Conservation (phyloP, 352 stramenopile species). For the Pythium catenulatum region DNA sequence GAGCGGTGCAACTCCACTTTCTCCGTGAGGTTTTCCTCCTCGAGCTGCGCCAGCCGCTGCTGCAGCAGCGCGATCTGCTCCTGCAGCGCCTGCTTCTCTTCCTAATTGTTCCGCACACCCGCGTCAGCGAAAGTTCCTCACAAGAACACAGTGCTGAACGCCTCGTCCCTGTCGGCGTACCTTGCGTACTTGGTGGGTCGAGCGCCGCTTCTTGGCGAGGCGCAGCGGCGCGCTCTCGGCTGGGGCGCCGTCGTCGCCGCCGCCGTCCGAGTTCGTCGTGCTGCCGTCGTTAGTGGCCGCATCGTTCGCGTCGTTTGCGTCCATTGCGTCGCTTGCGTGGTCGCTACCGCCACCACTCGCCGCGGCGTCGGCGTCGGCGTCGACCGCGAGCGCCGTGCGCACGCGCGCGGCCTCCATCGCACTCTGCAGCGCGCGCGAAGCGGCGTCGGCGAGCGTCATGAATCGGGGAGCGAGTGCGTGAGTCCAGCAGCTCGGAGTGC, state of each 20-base stretch:
- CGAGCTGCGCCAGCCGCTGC: not conserved
- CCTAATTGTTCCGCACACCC: not conserved
- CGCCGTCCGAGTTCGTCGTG: not conserved
- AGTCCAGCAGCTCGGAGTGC: too few species aligned
- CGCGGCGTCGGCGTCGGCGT: not conserved
- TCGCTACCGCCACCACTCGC: slow-evolving; percentile 3
- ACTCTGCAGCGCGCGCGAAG: slow-evolving; percentile 27
- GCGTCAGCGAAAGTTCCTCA: not conserved
- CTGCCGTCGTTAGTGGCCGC: not conserved
- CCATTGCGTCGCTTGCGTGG: not conserved
- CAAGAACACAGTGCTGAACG: too few species aligned
- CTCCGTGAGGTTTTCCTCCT: not conserved
- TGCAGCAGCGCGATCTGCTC: slow-evolving; percentile 38
- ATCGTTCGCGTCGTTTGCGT: not conserved
- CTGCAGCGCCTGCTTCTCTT: slow-evolving; percentile 34
- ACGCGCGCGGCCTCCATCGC: slow-evolving; percentile 23
- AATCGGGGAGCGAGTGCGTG: too few species aligned
- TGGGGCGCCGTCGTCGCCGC: not conserved
- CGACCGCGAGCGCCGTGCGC: not conserved
- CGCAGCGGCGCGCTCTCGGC: not conserved
- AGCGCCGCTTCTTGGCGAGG: slow-evolving; percentile 31
- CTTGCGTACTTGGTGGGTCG: slow-evolving; percentile 53
- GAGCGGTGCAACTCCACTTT: slow-evolving; percentile 28
- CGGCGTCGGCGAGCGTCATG: slow-evolving; percentile 32
- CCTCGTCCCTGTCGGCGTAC: too few species aligned